Percentiles rank a stretch among this genome's conserved stretches.
These are phyloP conservation scores for Neopestalotiopsis sp. DNA, from an alignment of 2,329 filamentous ascomycete species.

Conservation along the genomic window DNA sequence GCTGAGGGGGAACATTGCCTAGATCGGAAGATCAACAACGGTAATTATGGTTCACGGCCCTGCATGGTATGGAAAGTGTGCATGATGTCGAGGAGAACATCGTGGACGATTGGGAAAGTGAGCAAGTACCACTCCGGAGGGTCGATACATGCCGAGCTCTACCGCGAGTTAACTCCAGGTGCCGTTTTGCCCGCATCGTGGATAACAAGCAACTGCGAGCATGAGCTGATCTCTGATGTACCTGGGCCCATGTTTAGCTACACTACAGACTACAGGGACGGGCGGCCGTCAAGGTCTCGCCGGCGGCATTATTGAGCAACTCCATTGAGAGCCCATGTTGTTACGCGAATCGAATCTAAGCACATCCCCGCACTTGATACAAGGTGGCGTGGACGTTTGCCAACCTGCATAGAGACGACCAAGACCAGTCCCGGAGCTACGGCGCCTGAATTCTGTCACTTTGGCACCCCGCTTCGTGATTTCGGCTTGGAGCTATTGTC, in stretches of 20 bases:
- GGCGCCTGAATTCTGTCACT: neutral
- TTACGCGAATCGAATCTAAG: conserved; percentile 14
- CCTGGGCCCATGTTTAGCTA: neutral
- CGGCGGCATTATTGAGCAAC: neutral
- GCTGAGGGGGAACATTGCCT: neutral
- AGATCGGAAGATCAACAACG: conserved; percentile 9
- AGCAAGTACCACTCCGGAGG: conserved; percentile 1
- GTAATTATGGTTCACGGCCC: conserved; percentile 17
- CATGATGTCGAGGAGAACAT: neutral
- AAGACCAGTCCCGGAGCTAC: neutral
- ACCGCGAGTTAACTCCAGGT: conserved; percentile 1
- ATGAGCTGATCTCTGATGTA: neutral
- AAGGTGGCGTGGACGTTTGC: conserved; percentile 12
- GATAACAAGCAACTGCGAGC: conserved; percentile 1
- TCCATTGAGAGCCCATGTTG: conserved; percentile 2
- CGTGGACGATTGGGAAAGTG: conserved; percentile 7
- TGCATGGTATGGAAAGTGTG: conserved; percentile 5
- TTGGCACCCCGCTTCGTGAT: conserved; percentile 13
- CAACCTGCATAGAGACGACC: neutral
- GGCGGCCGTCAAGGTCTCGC: neutral
- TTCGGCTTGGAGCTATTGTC: conserved; percentile 8
- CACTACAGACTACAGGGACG: neutral
- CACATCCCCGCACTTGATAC: conserved; percentile 16
- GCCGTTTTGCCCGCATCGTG: neutral
- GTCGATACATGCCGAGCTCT: neutral